These are phyloP conservation scores for Eucalyptus regnans DNA, from an alignment of 345 rosid species.

Conservation along the genomic window DNA sequence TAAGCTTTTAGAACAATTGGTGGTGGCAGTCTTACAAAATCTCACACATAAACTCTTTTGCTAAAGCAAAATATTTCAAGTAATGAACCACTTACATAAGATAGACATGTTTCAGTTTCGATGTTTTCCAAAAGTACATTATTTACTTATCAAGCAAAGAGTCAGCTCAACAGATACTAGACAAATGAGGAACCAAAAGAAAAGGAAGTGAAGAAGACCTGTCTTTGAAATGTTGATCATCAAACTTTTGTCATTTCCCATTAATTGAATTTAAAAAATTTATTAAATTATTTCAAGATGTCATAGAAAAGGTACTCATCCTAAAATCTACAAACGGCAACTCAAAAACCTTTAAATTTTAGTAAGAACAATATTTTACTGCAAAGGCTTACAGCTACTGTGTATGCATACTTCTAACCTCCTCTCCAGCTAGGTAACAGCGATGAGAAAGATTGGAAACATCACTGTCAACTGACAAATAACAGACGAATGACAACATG, in stretches of 20 bases:
- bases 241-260: not conserved
- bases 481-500: not conserved
- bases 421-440: not conserved
- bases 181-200: not conserved
- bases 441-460: not conserved
- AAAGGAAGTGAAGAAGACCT: not conserved
- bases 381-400: not conserved
- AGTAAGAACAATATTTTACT: not conserved
- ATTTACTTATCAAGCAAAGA: not conserved
- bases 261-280: not conserved
- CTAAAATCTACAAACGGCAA: not conserved
- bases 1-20: not conserved
- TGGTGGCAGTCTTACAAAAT: not conserved
- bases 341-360: not conserved
- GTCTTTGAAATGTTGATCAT: not conserved
- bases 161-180: not conserved
- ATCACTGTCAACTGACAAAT: not conserved
- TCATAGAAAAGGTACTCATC: not conserved
- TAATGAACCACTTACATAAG: not conserved
- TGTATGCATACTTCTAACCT: not conserved
- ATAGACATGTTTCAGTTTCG: not conserved
- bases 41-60: not conserved
- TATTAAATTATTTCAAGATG: not conserved
- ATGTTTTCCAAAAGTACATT: not conserved
- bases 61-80: not conserved